These are phyloP conservation scores for Sphaerostilbella broomeana DNA, from an alignment of 2,329 filamentous ascomycete species.

Conservation along the genomic window DNA sequence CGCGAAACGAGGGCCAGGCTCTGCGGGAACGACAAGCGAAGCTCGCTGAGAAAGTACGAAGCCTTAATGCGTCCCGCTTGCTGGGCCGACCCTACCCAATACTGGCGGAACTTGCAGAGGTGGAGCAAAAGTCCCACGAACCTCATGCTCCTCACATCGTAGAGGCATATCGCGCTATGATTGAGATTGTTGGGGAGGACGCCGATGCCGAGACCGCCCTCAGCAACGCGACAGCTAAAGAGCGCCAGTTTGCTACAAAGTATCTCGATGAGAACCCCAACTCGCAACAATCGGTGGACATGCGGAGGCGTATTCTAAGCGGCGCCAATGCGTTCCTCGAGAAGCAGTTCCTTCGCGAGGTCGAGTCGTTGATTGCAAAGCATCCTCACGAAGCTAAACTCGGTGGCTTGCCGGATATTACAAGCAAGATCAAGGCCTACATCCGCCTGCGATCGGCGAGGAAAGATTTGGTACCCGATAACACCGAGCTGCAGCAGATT, in stretches of 20 bases:
- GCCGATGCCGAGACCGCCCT: slow-evolving; percentile 51
- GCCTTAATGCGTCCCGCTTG: slow-evolving; percentile 67
- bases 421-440: slow-evolving; percentile 89
- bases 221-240: slow-evolving; percentile 59
- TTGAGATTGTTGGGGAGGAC: slow-evolving; percentile 70
- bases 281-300: slow-evolving; percentile 54
- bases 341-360: slow-evolving; percentile 67
- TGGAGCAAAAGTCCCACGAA: slow-evolving; percentile 65
- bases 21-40: slow-evolving; percentile 77
- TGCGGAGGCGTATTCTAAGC: slow-evolving; percentile 72
- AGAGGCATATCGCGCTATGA: slow-evolving; percentile 76
- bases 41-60: slow-evolving; percentile 71
- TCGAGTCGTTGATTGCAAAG: slow-evolving; percentile 71
- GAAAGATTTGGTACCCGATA: slow-evolving; percentile 79
- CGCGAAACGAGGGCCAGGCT: slow-evolving; percentile 62
- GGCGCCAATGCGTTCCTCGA: slow-evolving; percentile 78
- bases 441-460: slow-evolving; percentile 73
- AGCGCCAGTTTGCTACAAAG: slow-evolving; percentile 67
- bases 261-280: slow-evolving; percentile 71
- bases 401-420: slow-evolving; percentile 78
- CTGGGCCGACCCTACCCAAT: slow-evolving; percentile 64
- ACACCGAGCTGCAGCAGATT: slow-evolving; percentile 70
- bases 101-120: slow-evolving; percentile 65
- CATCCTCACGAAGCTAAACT: slow-evolving; percentile 84
- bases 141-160: slow-evolving; percentile 67